These are phyloP conservation scores for Aureobasidium musti DNA, from an alignment of 2,329 filamentous ascomycete species.

Conservation along the genomic window DNA sequence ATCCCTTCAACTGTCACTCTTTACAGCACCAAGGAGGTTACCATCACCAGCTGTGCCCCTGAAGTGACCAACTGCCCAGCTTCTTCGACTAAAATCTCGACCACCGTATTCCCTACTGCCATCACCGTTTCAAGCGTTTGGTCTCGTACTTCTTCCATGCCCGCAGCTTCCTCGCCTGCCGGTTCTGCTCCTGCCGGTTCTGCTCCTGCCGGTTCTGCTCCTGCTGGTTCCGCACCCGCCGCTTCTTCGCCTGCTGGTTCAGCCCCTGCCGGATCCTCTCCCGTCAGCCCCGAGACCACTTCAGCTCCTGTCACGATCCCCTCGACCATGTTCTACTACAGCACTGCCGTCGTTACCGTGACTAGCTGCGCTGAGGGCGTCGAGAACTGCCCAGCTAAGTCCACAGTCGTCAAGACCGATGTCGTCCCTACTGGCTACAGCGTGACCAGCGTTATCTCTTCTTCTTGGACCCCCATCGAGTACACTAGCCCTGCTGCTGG, in stretches of 20 bases:
- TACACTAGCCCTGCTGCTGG: conserved; percentile 4
- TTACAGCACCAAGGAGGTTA: conserved; percentile 29
- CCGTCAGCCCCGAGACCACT: conserved; percentile 22
- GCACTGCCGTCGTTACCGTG: conserved; percentile 39
- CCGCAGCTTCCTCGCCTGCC: conserved; percentile 5
- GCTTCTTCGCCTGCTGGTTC: conserved; percentile 13
- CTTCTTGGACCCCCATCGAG: conserved; percentile 32
- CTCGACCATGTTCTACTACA: conserved; percentile 31
- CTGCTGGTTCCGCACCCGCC: background rate
- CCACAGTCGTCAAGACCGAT: background rate
- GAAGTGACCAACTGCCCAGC: conserved; percentile 30
- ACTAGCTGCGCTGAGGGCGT: conserved; percentile 42
- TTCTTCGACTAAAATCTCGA: background rate
- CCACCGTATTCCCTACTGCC: conserved; percentile 8
- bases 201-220: background rate
- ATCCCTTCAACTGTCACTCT: conserved; percentile 30
- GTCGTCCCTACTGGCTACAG: background rate
- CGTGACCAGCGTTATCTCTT: conserved; percentile 14
- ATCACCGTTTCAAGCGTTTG: conserved; percentile 27
- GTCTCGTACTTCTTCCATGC: background rate
- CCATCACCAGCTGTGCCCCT: conserved; percentile 29
- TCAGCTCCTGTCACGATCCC: conserved; percentile 14
- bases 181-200: background rate
- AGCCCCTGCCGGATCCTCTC: conserved; percentile 16
- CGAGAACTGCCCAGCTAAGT: conserved; percentile 33